Conservation (phyloP, 73 alveolate genomes). For the Stentor roeselii region DNA sequence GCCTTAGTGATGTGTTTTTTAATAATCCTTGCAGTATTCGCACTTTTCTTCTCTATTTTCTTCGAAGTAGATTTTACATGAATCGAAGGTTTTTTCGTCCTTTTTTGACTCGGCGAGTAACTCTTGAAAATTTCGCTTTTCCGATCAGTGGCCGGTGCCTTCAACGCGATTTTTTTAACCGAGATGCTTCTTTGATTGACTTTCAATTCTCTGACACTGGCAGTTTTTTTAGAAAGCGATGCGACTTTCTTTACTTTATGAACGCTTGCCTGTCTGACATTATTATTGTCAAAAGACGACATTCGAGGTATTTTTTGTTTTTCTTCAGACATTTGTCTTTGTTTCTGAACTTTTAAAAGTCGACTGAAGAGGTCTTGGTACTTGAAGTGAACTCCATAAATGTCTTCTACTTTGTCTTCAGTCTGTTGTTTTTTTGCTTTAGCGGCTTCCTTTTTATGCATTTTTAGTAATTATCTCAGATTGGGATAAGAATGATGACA, state of each 20-base stretch:
- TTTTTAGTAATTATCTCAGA: too few relatives aligned
- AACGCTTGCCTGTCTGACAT: neutral
- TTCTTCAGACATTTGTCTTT: constrained; percentile 16
- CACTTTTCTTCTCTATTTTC: neutral
- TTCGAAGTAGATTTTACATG: neutral
- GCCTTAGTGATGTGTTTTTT: neutral
- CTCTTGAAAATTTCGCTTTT: neutral
- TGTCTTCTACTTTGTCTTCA: constrained; percentile 16
- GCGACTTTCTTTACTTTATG: neutral
- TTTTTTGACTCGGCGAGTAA: neutral
- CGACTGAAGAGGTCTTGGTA: neutral
- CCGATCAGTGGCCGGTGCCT: neutral
- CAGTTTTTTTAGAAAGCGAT: neutral
- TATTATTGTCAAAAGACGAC: neutral
- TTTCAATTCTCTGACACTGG: neutral
- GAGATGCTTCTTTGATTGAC: neutral
- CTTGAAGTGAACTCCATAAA: constrained; percentile 18
- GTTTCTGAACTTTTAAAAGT: neutral
- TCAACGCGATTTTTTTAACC: neutral
- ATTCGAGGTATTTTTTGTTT: neutral
- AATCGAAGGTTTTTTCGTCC: neutral
- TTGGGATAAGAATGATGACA: too few relatives aligned
- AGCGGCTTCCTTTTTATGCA: neutral
- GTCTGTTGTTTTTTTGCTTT: neutral
- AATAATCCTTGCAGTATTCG: neutral